These are phyloP conservation scores for Gastrodia elata DNA, from an alignment of 106 monocot species.

Conservation along the genomic window DNA sequence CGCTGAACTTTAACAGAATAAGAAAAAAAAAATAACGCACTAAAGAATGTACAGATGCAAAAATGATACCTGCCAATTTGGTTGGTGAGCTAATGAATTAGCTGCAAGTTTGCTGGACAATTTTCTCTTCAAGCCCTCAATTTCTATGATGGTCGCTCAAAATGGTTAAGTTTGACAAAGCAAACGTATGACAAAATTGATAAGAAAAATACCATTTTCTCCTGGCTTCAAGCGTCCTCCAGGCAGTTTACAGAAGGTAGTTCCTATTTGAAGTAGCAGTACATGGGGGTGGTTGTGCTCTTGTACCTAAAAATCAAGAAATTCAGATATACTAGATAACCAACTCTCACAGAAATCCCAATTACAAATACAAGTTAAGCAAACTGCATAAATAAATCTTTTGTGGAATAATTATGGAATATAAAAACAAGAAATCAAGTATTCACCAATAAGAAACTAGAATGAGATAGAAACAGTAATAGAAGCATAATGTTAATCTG, in stretches of 20 bases:
- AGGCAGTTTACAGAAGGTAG: conserved; percentile 94
- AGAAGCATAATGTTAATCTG: background rate
- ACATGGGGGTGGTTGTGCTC: conserved; percentile 97
- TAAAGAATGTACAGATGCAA: background rate
- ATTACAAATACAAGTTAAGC: background rate
- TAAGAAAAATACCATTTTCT: conserved; percentile 57
- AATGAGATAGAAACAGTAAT: background rate
- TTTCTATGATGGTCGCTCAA: conserved; percentile 33
- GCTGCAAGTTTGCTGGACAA: conserved; percentile 85
- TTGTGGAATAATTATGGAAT: background rate
- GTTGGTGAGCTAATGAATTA: conserved; percentile 50
- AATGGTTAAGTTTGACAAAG: background rate
- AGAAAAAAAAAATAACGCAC: background rate
- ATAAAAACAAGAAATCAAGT: background rate
- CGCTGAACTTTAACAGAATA: background rate
- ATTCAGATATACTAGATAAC: background rate
- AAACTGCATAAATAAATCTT: background rate
- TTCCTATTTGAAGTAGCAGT: conserved; percentile 85
- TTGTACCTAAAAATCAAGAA: conserved; percentile 51
- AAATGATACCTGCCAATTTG: conserved; percentile 78
- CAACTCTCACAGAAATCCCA: background rate
- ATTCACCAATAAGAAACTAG: background rate
- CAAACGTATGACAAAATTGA: background rate
- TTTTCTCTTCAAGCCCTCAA: conserved; percentile 87
- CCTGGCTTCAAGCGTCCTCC: conserved; percentile 94